These are phyloP conservation scores for Diplodia scrobiculata DNA, from an alignment of 2,329 filamentous ascomycete genomes.

Conservation along the genomic window DNA sequence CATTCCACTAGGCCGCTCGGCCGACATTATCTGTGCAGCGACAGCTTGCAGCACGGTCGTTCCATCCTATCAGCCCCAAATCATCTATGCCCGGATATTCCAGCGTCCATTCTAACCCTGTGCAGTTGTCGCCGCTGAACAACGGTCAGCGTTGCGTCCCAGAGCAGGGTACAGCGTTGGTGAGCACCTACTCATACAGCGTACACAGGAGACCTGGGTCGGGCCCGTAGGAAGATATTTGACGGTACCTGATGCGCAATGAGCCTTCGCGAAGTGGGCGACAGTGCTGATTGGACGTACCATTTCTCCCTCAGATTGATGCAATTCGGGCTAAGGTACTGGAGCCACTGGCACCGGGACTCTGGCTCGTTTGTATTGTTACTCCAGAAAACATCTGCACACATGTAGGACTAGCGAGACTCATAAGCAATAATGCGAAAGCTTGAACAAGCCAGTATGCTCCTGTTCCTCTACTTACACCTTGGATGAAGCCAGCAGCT, in stretches of 20 bases:
- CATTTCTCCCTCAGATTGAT: not conserved
- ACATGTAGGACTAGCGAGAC: not conserved
- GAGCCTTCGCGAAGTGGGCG: not conserved
- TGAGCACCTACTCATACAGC: conserved; percentile 1
- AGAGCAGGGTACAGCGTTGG: not conserved
- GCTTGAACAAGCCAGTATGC: not conserved
- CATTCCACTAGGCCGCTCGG: not conserved
- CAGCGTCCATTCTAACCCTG: not conserved
- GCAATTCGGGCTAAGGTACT: not conserved
- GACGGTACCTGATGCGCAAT: conserved; percentile 1
- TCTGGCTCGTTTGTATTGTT: not conserved
- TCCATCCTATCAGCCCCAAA: conserved; percentile 5
- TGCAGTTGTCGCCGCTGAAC: conserved; percentile 1
- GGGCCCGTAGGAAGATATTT: conserved; percentile 9
- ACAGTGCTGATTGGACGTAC: not conserved
- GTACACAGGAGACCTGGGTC: not conserved
- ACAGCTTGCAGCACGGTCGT: conserved; percentile 9
- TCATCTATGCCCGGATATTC: conserved; percentile 5
- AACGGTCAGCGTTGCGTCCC: not conserved
- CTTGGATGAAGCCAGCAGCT: not conserved
- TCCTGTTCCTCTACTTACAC: not conserved
- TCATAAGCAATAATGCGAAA: not conserved
- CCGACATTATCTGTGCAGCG: not conserved
- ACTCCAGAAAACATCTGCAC: not conserved
- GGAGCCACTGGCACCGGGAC: conserved; percentile 11